Base-by-base conservation (phyloP, 2,329 filamentous ascomycete genomes). In the Botryosphaeria dothidea region DNA sequence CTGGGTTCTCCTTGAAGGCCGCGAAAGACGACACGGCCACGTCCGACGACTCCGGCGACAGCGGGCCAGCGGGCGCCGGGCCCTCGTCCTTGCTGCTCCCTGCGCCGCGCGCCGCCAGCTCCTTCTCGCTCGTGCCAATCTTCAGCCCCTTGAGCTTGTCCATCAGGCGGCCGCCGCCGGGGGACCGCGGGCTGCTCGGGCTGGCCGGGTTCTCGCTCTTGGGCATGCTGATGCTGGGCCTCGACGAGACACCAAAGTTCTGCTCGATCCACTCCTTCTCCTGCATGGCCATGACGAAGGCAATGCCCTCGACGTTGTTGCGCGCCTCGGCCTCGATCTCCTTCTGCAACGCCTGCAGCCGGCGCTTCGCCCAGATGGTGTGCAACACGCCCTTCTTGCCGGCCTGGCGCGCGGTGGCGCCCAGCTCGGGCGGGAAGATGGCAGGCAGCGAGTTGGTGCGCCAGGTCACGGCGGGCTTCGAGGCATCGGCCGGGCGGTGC, bases 321-420 rank as follows among this genome's bases (percentile, higher is more conserved):
- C 84, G 85, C 73, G 90, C 85, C 80, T 96, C 93, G 7, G 82
- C 81, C 9, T 85, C 86, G 70, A 96, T 94, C 80, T 97, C 93
- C 65, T 83, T 83, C 60, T 92, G 87, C 54, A 97, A 81, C 67
- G 91, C 88, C 34, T 88, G 86, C 23, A 97, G 80, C 46, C 93
- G 84, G 76, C 91, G 90, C 81, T 93, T 93, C 19, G 92, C 93
- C 92, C 93, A 97, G 65, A 94, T 88, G 1, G 92, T 96, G 74
- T 96, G 93, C 66, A 97, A 79, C 1, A 96, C 92, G 1, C 93
- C 93, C 68, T 92, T 90, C 71, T 89, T 88, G 6, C 92, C 91
- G 0, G 88, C 86, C 19, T 88, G 82, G 25, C 86, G 83, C 13
- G 86, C 86, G 23, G 86, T 89, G 3, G 85, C 84, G 1, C 90